Base-by-base conservation (phyloP, 106 monocot species). In the Hemerocallis citrina region DNA sequence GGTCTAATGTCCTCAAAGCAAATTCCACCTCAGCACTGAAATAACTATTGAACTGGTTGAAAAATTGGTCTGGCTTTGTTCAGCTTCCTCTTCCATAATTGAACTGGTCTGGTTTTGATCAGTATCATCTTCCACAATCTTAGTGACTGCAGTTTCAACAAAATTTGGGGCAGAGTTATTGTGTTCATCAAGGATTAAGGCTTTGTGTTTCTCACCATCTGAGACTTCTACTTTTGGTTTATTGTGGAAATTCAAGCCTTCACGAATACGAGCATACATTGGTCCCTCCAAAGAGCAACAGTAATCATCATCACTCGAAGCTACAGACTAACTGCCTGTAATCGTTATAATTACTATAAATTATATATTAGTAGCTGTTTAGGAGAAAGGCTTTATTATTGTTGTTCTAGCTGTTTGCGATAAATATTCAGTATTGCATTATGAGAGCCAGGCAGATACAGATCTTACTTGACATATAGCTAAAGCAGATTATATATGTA, bases 21-120 rank as follows among this genome's bases (percentile, higher is more conserved):
- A 34, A 41, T 30, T 75, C 66, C 42, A 86, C 81, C 66, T 86
- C 78, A 9, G 78, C 71, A 55, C 86, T 86, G 23, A 86, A 62
- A 22, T 22, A 55, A 35, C 34, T 17, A 37, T 22, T 33, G n/a
- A n/a, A n/a, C n/a, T n/a, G 16, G 30, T 38, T 10, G 37, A 34
- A 3, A 16, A 4, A 34, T 34, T 47, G 31, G 4, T 21, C 52
- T 48, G n/a, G 11, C 10, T 57, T 22, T 57, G 51, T 36, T 54
- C 59, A 11, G 23, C 14, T 12, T 44, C 37, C 68, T 73, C 82
- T n/a, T n/a, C n/a, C n/a, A n/a, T n/a, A n/a, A n/a, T n/a, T n/a
- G n/a, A n/a, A n/a, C n/a, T n/a, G n/a, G n/a, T n/a, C n/a, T n/a
- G n/a, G n/a, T n/a, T n/a, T n/a, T n/a, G n/a, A n/a, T n/a, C n/a